Conservation (phyloP, 495 filamentous ascomycete genomes). For the Xylaria flabelliformis region DNA sequence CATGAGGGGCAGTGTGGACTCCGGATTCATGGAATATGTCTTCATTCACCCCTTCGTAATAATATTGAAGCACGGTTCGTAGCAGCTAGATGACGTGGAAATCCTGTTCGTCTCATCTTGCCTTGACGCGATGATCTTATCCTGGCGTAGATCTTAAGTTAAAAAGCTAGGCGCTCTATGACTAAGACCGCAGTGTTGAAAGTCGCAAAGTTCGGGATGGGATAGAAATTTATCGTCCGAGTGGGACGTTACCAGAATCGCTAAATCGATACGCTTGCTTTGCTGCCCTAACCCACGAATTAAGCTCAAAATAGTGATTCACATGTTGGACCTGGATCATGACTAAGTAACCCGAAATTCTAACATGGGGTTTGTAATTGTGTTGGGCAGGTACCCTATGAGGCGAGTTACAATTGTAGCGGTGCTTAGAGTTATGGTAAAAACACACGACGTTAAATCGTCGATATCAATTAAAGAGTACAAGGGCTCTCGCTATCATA, state of each 20-base stretch:
- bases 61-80: background rate
- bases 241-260: background rate
- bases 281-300: background rate
- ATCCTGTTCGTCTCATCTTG: constrained; percentile 15
- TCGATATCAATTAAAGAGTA: background rate
- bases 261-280: background rate
- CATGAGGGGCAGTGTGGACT: background rate
- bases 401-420: background rate
- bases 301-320: background rate
- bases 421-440: background rate
- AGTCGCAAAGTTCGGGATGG: background rate
- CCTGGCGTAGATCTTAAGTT: constrained; percentile 12
- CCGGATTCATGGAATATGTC: constrained; percentile 3
- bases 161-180: background rate
- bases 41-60: constrained; percentile 14
- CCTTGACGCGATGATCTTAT: constrained; percentile 9
- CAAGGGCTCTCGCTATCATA: background rate
- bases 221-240: background rate
- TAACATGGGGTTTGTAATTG: background rate
- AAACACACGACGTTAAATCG: background rate
- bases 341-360: background rate
- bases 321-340: background rate
- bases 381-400: background rate
- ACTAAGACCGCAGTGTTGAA: background rate
- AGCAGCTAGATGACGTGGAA: background rate